Base-by-base conservation (phyloP, 1,139 yeast genomes). In the Suhomyces bolitotheri region DNA sequence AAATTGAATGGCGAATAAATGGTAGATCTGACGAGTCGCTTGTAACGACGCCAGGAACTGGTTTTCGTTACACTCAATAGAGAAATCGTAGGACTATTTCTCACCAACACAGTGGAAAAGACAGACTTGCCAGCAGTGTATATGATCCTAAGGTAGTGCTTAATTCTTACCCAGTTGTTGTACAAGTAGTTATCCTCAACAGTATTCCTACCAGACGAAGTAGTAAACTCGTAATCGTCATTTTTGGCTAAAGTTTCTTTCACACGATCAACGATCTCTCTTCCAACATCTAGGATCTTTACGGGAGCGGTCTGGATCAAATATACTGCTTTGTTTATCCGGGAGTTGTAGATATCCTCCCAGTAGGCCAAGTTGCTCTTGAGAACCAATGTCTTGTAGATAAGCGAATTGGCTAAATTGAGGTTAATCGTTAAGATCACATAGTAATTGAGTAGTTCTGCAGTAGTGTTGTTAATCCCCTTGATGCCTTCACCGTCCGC, bases 361-460 rank as follows among this genome's bases (percentile, higher is more conserved):
- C 75, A 70, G 43, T 69, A 70, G 5, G 54, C 53, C 41, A 60
- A 49, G 38, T 68, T 63, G 31, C 56, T 58, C 42, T 67, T 66
- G 32, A 62, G 54, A 10, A 54, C 41, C 25, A 69, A 50, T 1
- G 73, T 64, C 39, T 63, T 60, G 45, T 57, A 62, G 30, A 70
- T 64, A 22, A 68, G 46, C 6, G 60, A 44, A 41, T 63, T 64
- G 28, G 74, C 60, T 30, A 64, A 43, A 23, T 58, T 56, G 25
- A 58, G 52, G 31, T 54, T 51, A 3, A 59, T 46, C 16, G 65
- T 44, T 24, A 65, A 47, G 4, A 51, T 33, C 19, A 56, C 43
- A 33, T 62, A 63, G 20, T 54, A 46, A 37, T 58, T 53, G 22
- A 63, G 50, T 33, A 61, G 49, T 13, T 46, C 43, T 16, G 35